Conservation (phyloP, 164 flowering plant species). For the Pachysandra terminalis region DNA sequence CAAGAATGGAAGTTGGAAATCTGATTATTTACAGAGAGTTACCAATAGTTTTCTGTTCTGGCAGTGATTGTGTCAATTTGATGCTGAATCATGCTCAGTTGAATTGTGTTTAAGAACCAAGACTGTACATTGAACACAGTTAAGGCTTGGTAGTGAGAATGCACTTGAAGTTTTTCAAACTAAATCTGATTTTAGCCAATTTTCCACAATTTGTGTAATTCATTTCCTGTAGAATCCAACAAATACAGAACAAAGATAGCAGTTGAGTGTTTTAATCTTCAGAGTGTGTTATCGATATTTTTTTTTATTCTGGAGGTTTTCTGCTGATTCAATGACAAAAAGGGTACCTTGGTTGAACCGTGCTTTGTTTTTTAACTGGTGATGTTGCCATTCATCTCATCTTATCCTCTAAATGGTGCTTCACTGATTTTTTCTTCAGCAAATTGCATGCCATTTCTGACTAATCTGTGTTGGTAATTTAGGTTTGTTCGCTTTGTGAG, state of each 20-base stretch:
- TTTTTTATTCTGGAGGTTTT: neutral
- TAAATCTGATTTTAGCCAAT: neutral
- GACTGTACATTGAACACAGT: too few relatives aligned
- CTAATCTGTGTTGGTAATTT: conserved; percentile 10
- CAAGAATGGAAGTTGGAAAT: too few relatives aligned
- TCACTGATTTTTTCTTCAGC: neutral
- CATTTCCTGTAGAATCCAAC: neutral
- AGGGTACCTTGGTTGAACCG: neutral
- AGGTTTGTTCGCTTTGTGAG: conserved; percentile 98
- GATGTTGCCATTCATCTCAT: neutral
- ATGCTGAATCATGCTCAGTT: too few relatives aligned
- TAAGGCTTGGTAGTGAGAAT: neutral
- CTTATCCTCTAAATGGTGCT: neutral
- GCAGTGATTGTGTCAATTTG: too few relatives aligned
- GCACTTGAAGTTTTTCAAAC: neutral
- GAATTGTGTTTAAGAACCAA: too few relatives aligned
- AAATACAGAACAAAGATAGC: too few relatives aligned
- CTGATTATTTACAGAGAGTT: too few relatives aligned
- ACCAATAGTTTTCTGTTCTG: too few relatives aligned
- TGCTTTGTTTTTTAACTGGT: neutral
- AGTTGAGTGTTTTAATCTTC: neutral
- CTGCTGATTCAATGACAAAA: neutral
- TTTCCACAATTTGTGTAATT: neutral
- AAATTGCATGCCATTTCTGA: conserved; percentile 1
- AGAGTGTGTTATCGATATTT: neutral